Evolutionary conservation across 2,329 filamentous ascomycete genomes (phyloP), one percentile per base, ranked within the genome.

Genomic region (Trichoderma sp.): DNA sequence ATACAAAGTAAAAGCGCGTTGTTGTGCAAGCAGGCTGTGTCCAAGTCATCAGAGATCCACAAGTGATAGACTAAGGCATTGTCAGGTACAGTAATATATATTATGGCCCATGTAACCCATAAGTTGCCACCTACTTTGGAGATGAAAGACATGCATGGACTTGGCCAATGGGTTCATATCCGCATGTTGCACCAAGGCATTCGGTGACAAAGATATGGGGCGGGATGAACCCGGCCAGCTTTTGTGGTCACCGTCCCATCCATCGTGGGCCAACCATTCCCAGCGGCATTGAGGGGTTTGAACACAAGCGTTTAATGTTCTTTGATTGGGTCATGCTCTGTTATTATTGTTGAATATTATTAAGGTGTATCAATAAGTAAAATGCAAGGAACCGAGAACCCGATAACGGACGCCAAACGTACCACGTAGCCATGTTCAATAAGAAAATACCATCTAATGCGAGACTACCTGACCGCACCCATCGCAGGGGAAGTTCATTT

Each of bases 401-500:
- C 1, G 18, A 45, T 18, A 45, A 18, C 18, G 41, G 18, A 18
- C 18, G 18, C 2, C 18, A 45, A n/a, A 9, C 41, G 41, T n/a
- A n/a, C 41, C 16, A n/a, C 41, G 41, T 45, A 1, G 41, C 41
- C 18, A 0, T 1, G 16, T 18, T 45, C 41, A 45, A 45, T n/a
- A 18, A 7, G 18, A 8, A 45, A 45, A 45, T 9, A 45, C 16
- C 3, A 45, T 45, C 8, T 0, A 18, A 45, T 45, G 0, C 8
- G 3, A 45, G 41, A n/a, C 18, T 18, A 45, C 1, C 3, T n/a
- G 18, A 0, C 2, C 6, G 18, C 16, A 1, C 1, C 7, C 41
- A 45, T 45, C 1, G 7, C 18, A 45, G 8, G 41, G 1, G 6
- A 45, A 18, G 7, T 18, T n/a, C 18, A n/a, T 45, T 1, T n/a